Percentiles rank a stretch among this genome's conserved stretches.
Conservation (phyloP, 192 early-diverging fungal genomes). For the Coemansia biformis region DNA sequence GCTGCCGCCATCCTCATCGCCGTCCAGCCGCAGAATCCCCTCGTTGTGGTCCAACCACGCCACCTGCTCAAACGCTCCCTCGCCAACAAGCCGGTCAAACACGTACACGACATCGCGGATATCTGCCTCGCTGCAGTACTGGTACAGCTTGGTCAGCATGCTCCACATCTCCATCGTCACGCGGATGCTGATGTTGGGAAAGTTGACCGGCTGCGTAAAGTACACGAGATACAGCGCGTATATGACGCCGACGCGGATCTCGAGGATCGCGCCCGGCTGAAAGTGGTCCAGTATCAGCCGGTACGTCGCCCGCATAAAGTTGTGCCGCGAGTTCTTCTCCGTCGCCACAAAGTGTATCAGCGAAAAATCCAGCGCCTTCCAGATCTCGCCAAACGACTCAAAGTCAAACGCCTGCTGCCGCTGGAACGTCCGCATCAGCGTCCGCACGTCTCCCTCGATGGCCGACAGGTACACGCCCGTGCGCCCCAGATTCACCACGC, state of each 20-base stretch:
- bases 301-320: slow-evolving; percentile 54
- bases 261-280: slow-evolving; percentile 31
- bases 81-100: slow-evolving; percentile 41
- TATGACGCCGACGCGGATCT: slow-evolving; percentile 51
- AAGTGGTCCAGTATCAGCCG: slow-evolving; percentile 47
- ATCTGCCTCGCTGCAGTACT: slow-evolving; percentile 44
- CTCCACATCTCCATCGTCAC: slow-evolving; percentile 50
- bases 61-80: slow-evolving; percentile 50
- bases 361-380: slow-evolving; percentile 54
- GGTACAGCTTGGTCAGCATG: slow-evolving; percentile 37
- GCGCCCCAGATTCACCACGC: slow-evolving; percentile 44
- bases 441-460: slow-evolving; percentile 46
- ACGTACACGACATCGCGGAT: slow-evolving; percentile 46
- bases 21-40: slow-evolving; percentile 38
- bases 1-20: slow-evolving; percentile 33
- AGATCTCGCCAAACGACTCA: slow-evolving; percentile 47
- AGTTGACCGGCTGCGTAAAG: slow-evolving; percentile 55
- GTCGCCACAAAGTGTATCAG: slow-evolving; percentile 57
- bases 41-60: slow-evolving; percentile 51
- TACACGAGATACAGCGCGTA: slow-evolving; percentile 55
- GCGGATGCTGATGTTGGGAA: slow-evolving; percentile 47
- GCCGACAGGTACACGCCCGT: slow-evolving; percentile 48
- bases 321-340: slow-evolving; percentile 52
- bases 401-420: slow-evolving; percentile 47
- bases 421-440: slow-evolving; percentile 50